Conservation (phyloP, 2,329 filamentous ascomycete species). For the Colletotrichum neosansevieriae region DNA sequence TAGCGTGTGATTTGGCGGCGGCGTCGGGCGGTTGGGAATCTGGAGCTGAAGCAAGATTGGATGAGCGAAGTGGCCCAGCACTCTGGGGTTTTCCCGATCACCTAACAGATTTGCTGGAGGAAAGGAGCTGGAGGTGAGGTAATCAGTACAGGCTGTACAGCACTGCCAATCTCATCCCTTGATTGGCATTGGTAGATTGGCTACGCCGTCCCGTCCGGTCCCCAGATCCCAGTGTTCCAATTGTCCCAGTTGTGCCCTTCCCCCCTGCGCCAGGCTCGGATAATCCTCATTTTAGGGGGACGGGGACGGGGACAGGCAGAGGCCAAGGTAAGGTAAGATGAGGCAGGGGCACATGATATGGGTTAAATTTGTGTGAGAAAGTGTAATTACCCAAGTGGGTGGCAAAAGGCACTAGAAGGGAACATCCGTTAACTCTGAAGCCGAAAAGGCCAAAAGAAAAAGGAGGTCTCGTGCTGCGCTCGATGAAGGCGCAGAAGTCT, state of each 20-base stretch:
- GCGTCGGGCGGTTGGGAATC: slow-evolving; percentile 6
- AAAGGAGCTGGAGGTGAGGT: slow-evolving; percentile 10
- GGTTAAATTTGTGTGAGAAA: too few relatives aligned
- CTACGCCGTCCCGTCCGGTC: slow-evolving; percentile 28
- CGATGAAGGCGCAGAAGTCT: slow-evolving; percentile 20
- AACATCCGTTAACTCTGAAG: slow-evolving; percentile 18
- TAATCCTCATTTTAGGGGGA: slow-evolving; percentile 39
- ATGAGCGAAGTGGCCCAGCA: neutral
- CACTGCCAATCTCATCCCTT: slow-evolving; percentile 12
- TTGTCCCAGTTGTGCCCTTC: slow-evolving; percentile 2
- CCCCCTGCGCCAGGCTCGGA: slow-evolving; percentile 34
- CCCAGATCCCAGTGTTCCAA: slow-evolving; percentile 21
- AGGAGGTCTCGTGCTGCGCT: slow-evolving; percentile 35
- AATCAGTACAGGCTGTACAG: slow-evolving; percentile 10
- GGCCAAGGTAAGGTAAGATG: neutral
- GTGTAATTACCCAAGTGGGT: too few relatives aligned
- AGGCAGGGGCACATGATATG: too few relatives aligned
- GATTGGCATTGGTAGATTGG: slow-evolving; percentile 20
- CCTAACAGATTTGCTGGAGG: neutral
- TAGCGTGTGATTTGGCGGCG: slow-evolving; percentile 12
- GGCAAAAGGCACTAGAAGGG: too few relatives aligned
- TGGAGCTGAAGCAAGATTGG: slow-evolving; percentile 25
- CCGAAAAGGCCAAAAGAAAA: slow-evolving; percentile 18
- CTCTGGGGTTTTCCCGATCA: neutral
- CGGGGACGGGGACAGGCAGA: neutral